A percentile compares a stretch with the other conserved stretches of the same genome.
These are phyloP conservation scores for Millerozyma miso DNA, from an alignment of 805 yeast species.

Conservation along the genomic window DNA sequence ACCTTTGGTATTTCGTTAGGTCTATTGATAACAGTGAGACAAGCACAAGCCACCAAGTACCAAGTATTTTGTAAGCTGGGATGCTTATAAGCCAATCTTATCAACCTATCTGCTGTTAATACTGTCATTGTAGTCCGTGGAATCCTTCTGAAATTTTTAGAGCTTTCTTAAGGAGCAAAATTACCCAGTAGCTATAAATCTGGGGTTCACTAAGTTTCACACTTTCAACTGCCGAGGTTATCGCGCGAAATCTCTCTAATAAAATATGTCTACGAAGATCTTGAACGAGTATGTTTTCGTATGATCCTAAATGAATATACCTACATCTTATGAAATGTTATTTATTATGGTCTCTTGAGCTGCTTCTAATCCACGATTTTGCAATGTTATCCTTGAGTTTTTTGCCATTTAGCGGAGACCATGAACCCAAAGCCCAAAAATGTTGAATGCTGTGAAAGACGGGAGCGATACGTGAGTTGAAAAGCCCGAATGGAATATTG, in stretches of 20 bases:
- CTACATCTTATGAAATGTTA: too few species aligned
- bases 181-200: neutral
- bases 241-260: too few species aligned
- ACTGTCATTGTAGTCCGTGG: conserved; percentile 14
- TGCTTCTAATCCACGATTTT: conserved; percentile 47
- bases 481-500: conserved; percentile 19
- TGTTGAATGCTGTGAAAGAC: conserved; percentile 32
- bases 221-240: neutral
- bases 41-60: conserved; percentile 78
- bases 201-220: neutral
- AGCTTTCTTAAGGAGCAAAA: neutral
- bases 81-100: conserved; percentile 46
- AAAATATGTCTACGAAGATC: too few species aligned
- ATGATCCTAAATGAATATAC: too few species aligned
- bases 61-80: conserved; percentile 57
- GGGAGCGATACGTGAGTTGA: conserved; percentile 21
- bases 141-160: neutral
- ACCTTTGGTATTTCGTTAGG: conserved; percentile 77
- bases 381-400: conserved; percentile 52
- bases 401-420: conserved; percentile 46
- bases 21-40: conserved; percentile 74
- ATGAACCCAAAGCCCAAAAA: conserved; percentile 66
- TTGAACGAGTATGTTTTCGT: too few species aligned
- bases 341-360: conserved; percentile 12
- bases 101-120: conserved; percentile 54